Base-by-base conservation (phyloP, 2,329 filamentous ascomycete genomes). In the Albifimbria verrucaria region DNA sequence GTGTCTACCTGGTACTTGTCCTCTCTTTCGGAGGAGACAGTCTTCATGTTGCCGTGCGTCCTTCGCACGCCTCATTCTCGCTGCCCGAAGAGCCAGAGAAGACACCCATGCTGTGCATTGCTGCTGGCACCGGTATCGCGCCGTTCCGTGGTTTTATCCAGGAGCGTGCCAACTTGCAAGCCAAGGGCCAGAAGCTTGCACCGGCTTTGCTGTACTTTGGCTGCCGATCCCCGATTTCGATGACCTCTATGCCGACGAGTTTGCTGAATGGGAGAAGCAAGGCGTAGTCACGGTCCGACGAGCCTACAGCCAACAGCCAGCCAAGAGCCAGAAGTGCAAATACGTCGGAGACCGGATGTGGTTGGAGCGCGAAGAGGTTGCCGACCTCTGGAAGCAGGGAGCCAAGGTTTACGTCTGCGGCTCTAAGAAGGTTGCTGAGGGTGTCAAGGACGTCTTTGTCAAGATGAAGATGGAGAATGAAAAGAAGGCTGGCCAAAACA, bases 121-220 rank as follows among this genome's bases (percentile, higher is more conserved):
- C 67, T 4, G 78, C 79, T 1, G 80, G 80, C 5, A 77, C 80
- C 0, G 84, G 83, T 0, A 67, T 87, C 1, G 83, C 83, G 0
- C 84, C 84, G 0, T 86, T 87, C 75, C 76, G 81, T 0, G 83
- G 79, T 0, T 87, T 87, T 61, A 59, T 85, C 10, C 81, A 86
- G 65, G 83, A 88, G 56, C 81, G 85, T 1, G 82, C 80, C 0
- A 73, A 72, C 20, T 73, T 79, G 70, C 64, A 77, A 15, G 68
- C 66, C 3, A 73, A 74, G 0, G 83, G 83, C 2, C 72, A 79
- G 12, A 69, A 65, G 24, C 71, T 89, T 0, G 85, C 82, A 0
- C 81, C 80, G 0, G 83, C 85, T 0, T 56, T 89, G n/a, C 73
- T 89, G 1, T 88, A 87, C 72, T 78, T 82, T 59, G 87, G 86